These are phyloP conservation scores for Teratosphaeria nubilosa DNA, from an alignment of 2,329 filamentous ascomycete genomes.

Conservation along the genomic window DNA sequence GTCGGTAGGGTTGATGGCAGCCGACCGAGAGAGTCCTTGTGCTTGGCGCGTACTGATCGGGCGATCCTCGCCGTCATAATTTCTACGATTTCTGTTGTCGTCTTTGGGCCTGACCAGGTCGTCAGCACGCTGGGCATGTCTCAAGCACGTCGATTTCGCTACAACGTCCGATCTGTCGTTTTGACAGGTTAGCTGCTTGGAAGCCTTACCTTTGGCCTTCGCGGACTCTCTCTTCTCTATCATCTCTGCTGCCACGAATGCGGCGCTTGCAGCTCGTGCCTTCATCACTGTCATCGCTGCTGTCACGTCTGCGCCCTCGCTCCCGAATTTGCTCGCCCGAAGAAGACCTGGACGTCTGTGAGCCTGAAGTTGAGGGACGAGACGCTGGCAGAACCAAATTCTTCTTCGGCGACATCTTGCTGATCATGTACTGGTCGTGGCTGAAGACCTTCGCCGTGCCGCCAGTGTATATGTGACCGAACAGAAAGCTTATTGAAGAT, in stretches of 20 bases:
- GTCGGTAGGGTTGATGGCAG: constrained; percentile 58
- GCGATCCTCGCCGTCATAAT: background rate
- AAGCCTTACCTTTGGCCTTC: background rate
- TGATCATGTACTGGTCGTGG: constrained; percentile 56
- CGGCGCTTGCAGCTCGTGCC: background rate
- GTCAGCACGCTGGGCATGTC: background rate
- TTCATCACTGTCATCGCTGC: background rate
- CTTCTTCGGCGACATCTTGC: background rate
- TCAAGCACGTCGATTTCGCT: no score
- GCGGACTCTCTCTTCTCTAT: background rate
- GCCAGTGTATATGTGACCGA: constrained; percentile 56
- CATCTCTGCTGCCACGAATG: background rate
- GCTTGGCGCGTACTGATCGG: background rate
- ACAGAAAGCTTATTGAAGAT: constrained; percentile 57
- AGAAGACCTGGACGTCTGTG: background rate
- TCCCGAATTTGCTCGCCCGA: background rate
- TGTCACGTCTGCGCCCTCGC: background rate
- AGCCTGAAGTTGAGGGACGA: background rate
- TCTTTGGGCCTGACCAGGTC: background rate
- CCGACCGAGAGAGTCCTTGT: background rate
- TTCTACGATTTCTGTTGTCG: background rate
- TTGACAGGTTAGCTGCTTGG: no score
- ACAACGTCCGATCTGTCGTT: no score
- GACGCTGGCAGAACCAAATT: background rate
- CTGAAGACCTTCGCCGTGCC: constrained; percentile 41